Base-by-base conservation (phyloP, 176 grass and related monocot species). In the Juncus inflexus region DNA sequence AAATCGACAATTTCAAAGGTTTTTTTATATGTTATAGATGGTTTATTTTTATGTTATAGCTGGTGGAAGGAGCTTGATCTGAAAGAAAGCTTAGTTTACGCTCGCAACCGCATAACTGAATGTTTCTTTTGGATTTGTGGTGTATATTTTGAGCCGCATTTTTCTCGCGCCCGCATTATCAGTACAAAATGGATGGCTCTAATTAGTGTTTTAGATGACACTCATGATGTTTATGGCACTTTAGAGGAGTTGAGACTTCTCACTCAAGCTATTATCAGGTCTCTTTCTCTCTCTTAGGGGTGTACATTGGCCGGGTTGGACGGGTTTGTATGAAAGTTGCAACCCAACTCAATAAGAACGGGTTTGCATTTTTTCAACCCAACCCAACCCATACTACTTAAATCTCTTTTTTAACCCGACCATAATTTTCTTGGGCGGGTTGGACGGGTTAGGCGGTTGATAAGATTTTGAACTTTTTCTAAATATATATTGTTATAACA, bases 261-360 rank as follows among this genome's bases (percentile, higher is more conserved):
- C 9, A 75, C 64, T 52, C 62, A 79, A 72, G 62, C 76, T 52
- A 66, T 84, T 55, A 67, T 79, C 50, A 84, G 81, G 81, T 84
- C 50, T 40, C 39, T n/a, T 2, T 50, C 45, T 13, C 63, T 64
- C 11, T 28, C n/a, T n/a, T n/a, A n/a, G n/a, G n/a, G n/a, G n/a
- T n/a, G n/a, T n/a, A n/a, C n/a, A n/a, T n/a, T n/a, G n/a, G n/a
- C n/a, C n/a, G n/a, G n/a, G n/a, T n/a, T n/a, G n/a, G n/a, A n/a
- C n/a, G n/a, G n/a, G n/a, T n/a, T n/a, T n/a, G n/a, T n/a, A n/a
- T n/a, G n/a, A n/a, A n/a, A n/a, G n/a, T n/a, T n/a, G n/a, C n/a
- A n/a, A n/a, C n/a, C n/a, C n/a, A n/a, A n/a, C n/a, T n/a, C n/a
- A n/a, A n/a, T n/a, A n/a, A n/a, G n/a, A n/a, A n/a, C n/a, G n/a